Evolutionary conservation across 2,329 filamentous ascomycete species (phyloP), one percentile per base, ranked within the genome.

Genomic region (Dactylonectria macrodidyma): DNA sequence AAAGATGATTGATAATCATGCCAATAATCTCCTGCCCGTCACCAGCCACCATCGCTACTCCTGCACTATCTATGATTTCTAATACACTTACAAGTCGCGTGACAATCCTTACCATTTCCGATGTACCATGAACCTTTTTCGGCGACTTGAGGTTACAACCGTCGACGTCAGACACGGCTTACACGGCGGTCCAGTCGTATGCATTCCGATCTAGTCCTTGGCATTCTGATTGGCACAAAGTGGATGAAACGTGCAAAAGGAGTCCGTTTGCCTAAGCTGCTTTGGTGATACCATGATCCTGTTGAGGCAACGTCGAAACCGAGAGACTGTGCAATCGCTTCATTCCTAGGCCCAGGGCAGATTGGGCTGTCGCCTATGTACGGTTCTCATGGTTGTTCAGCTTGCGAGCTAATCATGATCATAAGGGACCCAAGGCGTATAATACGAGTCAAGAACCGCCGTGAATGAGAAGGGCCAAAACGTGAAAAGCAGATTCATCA

Each of bases 1-100:
- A 26, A 22, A 24, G 19, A 62, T 24, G 62, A 56, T 62, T 62
- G 62, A 65, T 65, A 62, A 65, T 65, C 58, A 62, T 6, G 30
- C 30, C 30, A 52, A 16, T 3, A 24, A 33, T n/a, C 41, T 9
- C 8, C 7, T 12, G 8, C 22, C n/a, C 46, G 19, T 48, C 46
- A 22, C n/a, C 22, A 26, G 34, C 11, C 5, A 41, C 7, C 60
- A 3, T 33, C 3, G 0, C 16, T 19, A 19, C 19, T 19, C 19
- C 19, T 44, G 16, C 16, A 5, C 19, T 47, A 47, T 22, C 19
- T 47, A 47, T 22, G 19, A 47, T 47, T 47, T 11, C 19, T 47
- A 5, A 22, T 22, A 22, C 9, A 12, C 19, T 46, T 10, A 10
- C 6, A 47, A 48, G n/a, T 48, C 46, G 46, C 46, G 46, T 48